These are phyloP conservation scores for Pyrus pyrifolia DNA, from an alignment of 306 rosid species.

Conservation along the genomic window DNA sequence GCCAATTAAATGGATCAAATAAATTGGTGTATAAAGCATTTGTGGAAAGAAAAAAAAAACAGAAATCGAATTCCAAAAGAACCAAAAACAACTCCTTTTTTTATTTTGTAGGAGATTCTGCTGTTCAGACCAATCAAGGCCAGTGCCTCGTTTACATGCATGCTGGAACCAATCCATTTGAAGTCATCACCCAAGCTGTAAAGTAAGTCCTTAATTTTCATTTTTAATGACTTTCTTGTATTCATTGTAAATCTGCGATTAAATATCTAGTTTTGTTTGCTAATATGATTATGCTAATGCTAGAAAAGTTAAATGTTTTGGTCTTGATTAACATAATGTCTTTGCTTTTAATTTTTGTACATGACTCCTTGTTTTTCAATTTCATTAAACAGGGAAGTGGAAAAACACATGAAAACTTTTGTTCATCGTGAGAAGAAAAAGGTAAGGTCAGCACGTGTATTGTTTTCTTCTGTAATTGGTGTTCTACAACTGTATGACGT, in stretches of 20 bases:
- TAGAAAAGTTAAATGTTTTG: neutral
- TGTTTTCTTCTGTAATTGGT: neutral
- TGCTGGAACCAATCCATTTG: conserved; percentile 93
- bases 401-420: conserved; percentile 79
- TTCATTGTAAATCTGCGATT: neutral
- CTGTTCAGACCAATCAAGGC: conserved; percentile 82
- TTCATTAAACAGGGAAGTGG: conserved; percentile 53
- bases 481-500: neutral
- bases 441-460: conserved; percentile 28
- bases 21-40: conserved; percentile 49
- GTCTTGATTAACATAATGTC: neutral
- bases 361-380: conserved; percentile 12
- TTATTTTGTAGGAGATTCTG: conserved; percentile 86
- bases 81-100: conserved; percentile 39
- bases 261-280: neutral
- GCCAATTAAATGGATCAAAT: conserved; percentile 40
- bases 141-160: conserved; percentile 79
- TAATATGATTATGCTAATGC: neutral
- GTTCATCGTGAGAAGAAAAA: conserved; percentile 87
- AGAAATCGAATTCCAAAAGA: conserved; percentile 40
- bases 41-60: conserved; percentile 24
- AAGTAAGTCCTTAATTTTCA: conserved; percentile 41
- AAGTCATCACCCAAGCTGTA: conserved; percentile 77
- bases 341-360: neutral
- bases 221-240: neutral